Conservation (phyloP, 1,284 basidiomycete species). For the Cryptococcus amylolentus region DNA sequence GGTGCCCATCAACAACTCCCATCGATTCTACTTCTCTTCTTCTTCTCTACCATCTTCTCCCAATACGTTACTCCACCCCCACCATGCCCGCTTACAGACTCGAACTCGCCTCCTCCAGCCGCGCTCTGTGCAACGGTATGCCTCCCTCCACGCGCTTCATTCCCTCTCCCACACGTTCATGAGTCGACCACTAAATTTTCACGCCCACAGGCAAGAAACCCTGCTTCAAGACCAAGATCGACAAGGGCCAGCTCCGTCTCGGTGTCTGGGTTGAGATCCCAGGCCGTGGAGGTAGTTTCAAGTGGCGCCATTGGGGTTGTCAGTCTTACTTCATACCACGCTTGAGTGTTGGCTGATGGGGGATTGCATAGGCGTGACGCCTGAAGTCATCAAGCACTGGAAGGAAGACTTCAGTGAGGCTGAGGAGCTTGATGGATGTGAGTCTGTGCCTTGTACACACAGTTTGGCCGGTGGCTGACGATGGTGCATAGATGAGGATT, state of each 20-base stretch:
- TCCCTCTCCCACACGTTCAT: neutral
- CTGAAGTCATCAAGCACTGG: conserved; percentile 67
- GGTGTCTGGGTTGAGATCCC: conserved; percentile 71
- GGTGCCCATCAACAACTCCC: neutral
- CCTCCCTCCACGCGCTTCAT: neutral
- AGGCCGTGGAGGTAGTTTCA: conserved; percentile 60
- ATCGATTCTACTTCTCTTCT: neutral
- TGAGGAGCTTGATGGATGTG: conserved; percentile 53
- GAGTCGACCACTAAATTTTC: neutral
- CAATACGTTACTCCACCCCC: neutral
- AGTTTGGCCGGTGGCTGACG: conserved; percentile 1
- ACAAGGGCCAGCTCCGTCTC: conserved; percentile 68
- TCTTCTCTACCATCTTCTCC: neutral
- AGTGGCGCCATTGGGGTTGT: conserved; percentile 49
- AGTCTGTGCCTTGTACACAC: conserved; percentile 2
- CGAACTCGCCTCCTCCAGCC: conserved; percentile 55
- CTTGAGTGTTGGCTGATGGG: neutral
- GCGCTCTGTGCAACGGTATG: conserved; percentile 78
- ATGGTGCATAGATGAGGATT: conserved; percentile 33
- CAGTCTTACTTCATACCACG: conserved; percentile 10
- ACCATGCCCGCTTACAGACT: conserved; percentile 59
- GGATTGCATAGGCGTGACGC: conserved; percentile 59
- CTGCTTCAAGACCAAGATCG: conserved; percentile 69
- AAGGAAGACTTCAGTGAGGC: conserved; percentile 61
- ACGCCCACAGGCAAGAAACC: conserved; percentile 65